Conservation (phyloP, 192 early-diverging fungal species). For the Mortierella claussenii region DNA sequence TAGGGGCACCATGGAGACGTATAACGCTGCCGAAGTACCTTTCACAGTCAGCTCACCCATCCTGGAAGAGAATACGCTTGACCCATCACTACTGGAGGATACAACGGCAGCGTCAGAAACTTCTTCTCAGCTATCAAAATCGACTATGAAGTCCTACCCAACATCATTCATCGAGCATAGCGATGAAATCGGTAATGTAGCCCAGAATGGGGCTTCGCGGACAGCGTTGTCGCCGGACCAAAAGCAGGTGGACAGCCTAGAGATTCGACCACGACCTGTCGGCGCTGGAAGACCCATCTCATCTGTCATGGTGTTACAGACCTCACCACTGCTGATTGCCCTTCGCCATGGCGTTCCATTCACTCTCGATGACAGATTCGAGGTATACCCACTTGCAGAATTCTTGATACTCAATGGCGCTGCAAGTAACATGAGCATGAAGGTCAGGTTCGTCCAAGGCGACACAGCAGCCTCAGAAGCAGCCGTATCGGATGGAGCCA, state of each 20-base stretch:
- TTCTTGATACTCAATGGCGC: constrained; percentile 51
- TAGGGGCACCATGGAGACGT: neutral
- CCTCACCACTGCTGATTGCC: constrained; percentile 41
- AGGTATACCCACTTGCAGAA: constrained; percentile 49
- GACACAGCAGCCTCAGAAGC: neutral
- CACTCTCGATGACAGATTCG: constrained; percentile 22
- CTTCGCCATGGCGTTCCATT: constrained; percentile 40
- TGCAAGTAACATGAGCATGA: constrained; percentile 42
- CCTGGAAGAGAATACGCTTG: neutral
- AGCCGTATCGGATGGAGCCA: neutral
- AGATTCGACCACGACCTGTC: constrained; percentile 17
- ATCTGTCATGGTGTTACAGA: constrained; percentile 44
- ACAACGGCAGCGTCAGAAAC: constrained; percentile 9
- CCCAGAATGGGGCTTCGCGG: neutral
- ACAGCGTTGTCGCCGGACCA: neutral
- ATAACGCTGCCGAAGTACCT: neutral
- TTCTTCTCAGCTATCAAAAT: constrained; percentile 22
- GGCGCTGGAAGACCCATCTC: constrained; percentile 26
- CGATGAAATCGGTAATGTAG: neutral
- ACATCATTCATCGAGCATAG: constrained; percentile 2
- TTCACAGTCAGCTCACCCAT: neutral
- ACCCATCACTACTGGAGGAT: neutral
- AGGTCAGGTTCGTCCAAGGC: constrained; percentile 25
- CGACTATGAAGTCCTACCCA: constrained; percentile 11
- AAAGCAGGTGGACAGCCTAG: neutral